Conservation (phyloP, 73 alveolate species). For the Paramecium primaurelia region DNA sequence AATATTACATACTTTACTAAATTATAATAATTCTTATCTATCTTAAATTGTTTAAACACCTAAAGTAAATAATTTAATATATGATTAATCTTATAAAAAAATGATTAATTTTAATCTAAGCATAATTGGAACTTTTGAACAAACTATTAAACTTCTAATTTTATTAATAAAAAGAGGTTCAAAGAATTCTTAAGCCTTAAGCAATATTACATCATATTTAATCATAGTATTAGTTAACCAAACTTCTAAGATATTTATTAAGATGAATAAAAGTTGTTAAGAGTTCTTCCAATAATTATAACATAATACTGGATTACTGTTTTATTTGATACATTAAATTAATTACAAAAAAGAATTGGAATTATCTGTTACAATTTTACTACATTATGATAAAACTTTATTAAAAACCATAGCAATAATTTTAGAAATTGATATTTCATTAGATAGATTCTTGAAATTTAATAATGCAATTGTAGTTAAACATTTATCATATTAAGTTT, state of each 20-base stretch:
- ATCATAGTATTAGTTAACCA: neutral
- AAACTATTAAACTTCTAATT: neutral
- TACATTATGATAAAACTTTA: neutral
- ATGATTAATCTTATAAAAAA: neutral
- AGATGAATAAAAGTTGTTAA: neutral
- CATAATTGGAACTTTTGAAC: neutral
- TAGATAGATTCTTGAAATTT: neutral
- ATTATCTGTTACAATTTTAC: neutral
- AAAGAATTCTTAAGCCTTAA: neutral
- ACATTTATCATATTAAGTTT: constrained; percentile 33
- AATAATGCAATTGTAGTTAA: constrained; percentile 10
- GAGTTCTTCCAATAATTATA: constrained; percentile 8
- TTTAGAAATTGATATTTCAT: constrained; percentile 36
- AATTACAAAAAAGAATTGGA: neutral
- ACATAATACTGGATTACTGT: neutral
- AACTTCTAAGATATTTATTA: constrained; percentile 1
- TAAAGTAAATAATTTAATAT: neutral
- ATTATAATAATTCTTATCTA: neutral
- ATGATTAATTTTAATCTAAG: neutral
- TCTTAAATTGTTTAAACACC: neutral
- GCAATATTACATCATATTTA: neutral
- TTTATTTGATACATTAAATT: neutral
- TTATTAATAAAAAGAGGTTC: constrained; percentile 13
- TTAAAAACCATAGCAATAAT: neutral
- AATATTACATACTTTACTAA: neutral